Conservation (phyloP, 306 rosid species). For the Sechiopsis laciniata region DNA sequence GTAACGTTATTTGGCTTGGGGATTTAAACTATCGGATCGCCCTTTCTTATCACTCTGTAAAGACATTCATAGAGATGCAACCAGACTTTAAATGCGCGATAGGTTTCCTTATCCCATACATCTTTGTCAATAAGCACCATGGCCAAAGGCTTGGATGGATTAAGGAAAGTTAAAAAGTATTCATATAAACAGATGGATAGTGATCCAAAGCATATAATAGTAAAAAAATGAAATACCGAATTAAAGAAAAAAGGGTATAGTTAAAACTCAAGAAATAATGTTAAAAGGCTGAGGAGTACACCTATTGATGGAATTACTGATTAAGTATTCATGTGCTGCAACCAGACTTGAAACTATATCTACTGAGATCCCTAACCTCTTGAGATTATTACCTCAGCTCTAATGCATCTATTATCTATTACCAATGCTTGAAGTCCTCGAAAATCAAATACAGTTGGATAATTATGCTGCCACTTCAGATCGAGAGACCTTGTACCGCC, state of each 20-base stretch:
- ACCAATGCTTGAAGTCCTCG: conserved; percentile 62
- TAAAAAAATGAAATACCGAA: background rate
- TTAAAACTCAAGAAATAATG: conserved; percentile 7
- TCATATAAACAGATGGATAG: conserved; percentile 15
- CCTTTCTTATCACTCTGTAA: conserved; percentile 84
- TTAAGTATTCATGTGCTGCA: conserved; percentile 45
- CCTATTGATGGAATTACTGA: conserved; percentile 44
- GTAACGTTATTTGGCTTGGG: conserved; percentile 99
- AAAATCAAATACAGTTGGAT: conserved; percentile 40
- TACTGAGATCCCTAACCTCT: conserved; percentile 68
- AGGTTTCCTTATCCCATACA: conserved; percentile 57
- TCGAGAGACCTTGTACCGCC: conserved; percentile 46
- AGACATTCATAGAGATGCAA: conserved; percentile 98
- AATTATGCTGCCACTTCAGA: conserved; percentile 45
- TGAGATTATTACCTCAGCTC: conserved; percentile 74
- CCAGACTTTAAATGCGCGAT: conserved; percentile 32
- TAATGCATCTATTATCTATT: conserved; percentile 54
- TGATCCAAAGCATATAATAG: conserved; percentile 20
- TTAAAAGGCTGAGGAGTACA: conserved; percentile 19
- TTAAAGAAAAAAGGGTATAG: background rate
- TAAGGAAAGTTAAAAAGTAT: conserved; percentile 32
- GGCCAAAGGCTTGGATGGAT: conserved; percentile 37
- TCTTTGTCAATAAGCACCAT: conserved; percentile 77
- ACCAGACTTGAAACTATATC: conserved; percentile 45
- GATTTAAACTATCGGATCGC: conserved; percentile 96